phyloP scores from a whole-genome alignment of 225 moss, liverwort and hornwort genomes.

The Bryum argenteum region DNA sequence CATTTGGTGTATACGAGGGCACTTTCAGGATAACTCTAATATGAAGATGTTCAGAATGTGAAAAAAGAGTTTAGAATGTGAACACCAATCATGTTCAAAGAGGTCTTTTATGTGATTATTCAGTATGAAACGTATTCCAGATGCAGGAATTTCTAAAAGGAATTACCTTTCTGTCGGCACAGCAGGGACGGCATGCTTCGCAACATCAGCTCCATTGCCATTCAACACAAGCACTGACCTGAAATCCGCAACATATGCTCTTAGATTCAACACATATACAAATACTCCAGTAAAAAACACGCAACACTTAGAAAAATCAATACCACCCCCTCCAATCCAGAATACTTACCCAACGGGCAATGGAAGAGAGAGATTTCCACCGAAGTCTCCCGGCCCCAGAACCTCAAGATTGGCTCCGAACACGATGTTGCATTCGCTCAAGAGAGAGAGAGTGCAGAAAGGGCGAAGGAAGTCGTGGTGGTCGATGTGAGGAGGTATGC shows the following conservation, averaged over 20 bases:
- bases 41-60: no score
- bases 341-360: constrained; percentile 85
- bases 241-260: constrained; percentile 19
- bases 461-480: constrained; percentile 89
- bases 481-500: constrained; percentile 93
- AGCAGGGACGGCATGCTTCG: constrained; percentile 83
- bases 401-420: constrained; percentile 69
- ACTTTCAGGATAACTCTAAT: no score
- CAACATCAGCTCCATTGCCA: constrained; percentile 81
- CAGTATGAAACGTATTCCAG: no score
- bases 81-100: no score
- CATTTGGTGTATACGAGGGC: no score
- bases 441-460: constrained; percentile 85
- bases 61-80: no score
- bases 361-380: constrained; percentile 63
- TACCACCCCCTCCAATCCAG: no score
- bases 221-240: constrained; percentile 80
- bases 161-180: constrained; percentile 59
- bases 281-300: neutral
- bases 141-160: no score
- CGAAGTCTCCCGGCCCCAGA: constrained; percentile 70
- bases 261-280: neutral
- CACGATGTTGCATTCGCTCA: constrained; percentile 80
- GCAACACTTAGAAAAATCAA: no score
- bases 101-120: no score